phyloP scores from a whole-genome alignment of 2,329 filamentous ascomycete species.

The Epichloe gansuensis region DNA sequence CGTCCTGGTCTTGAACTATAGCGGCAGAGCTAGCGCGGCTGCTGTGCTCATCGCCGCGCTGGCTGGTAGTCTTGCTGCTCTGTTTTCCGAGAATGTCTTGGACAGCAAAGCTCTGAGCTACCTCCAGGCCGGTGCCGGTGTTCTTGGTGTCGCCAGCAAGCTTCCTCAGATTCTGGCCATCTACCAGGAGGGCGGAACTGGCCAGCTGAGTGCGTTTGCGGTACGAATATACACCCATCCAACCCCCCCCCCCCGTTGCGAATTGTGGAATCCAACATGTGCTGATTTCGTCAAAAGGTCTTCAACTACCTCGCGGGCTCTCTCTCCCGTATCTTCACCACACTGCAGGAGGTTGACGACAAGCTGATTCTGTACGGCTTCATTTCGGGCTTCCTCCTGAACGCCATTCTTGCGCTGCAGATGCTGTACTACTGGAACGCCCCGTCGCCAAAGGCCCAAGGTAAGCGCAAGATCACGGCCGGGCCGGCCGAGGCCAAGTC shows the following conservation, averaged over 20 bases:
- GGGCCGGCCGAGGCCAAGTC: constrained; percentile 15
- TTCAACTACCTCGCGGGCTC: constrained; percentile 96
- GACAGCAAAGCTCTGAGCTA: constrained; percentile 55
- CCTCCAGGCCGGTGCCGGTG: constrained; percentile 73
- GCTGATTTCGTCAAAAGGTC: constrained; percentile 45
- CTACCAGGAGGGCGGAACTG: constrained; percentile 73
- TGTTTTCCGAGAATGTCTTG: constrained; percentile 56
- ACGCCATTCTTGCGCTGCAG: constrained; percentile 73
- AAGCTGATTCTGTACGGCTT: constrained; percentile 93
- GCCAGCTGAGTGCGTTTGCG: constrained; percentile 91
- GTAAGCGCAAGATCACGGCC: constrained; percentile 25
- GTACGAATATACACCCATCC: constrained; percentile 39
- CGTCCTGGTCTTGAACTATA: constrained; percentile 74
- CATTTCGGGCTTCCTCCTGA: constrained; percentile 80
- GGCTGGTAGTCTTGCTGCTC: constrained; percentile 51
- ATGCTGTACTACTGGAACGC: constrained; percentile 96
- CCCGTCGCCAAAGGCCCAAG: constrained; percentile 33
- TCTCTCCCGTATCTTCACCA: constrained; percentile 91
- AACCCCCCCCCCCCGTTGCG: too few species aligned
- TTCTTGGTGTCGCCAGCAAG: constrained; percentile 79
- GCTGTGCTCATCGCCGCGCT: constrained; percentile 69
- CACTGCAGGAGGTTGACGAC: constrained; percentile 92
- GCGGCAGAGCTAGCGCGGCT: constrained; percentile 52
- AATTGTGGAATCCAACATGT: neutral
- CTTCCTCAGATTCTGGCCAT: constrained; percentile 85